Base-by-base conservation (phyloP, 192 early-diverging fungal genomes). In the Coemansia sp. region DNA sequence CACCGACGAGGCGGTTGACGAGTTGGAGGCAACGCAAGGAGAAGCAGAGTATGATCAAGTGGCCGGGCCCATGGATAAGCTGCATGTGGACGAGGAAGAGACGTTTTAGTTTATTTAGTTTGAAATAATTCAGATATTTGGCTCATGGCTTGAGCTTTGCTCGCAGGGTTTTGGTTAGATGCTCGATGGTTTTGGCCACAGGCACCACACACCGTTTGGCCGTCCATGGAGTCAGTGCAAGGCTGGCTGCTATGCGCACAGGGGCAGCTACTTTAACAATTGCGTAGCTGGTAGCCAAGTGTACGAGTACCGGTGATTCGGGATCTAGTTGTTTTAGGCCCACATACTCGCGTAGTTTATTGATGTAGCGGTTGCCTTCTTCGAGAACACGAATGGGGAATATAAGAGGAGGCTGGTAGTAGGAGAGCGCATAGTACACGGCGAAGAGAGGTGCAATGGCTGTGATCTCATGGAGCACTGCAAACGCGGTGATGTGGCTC, bases 381-480 rank as follows among this genome's bases (percentile, higher is more conserved):
- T 78, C 74, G 17, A 90, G 71, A 5, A 86, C 67, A 18, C 74
- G 64, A 24, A 89, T 84, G 0, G 92, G 89, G 20, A 94, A 73
- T 3, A 89, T 88, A 5, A 89, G 79, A n/a, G 77, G 61, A 4
- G 88, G 23, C 5, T 83, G 83, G 15, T 78, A 83, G 56, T 71
- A 62, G 21, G 68, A 61, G 17, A 95, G 79, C 10, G 73, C 54
- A 59, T 84, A 89, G 71, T 93, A 97, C 17, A 94, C 63, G 10
- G 88, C 60, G 0, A 86, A 86, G 23, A 97, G 70, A 7, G 93
- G 95, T 1, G 87, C 73, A 21, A 97, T 73, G 2, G 93, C 95
- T 2, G 95, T 97, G 3, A 94, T 54, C 76, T 97, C 93, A 70
- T 97, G 95, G 21, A 97, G 82, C 14, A 95, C 61, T 6, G 85